A percentile compares a stretch with the other conserved stretches of the same genome.
These are phyloP conservation scores for Phragmites australis DNA, from an alignment of 176 grass and related monocot species.

Conservation along the genomic window DNA sequence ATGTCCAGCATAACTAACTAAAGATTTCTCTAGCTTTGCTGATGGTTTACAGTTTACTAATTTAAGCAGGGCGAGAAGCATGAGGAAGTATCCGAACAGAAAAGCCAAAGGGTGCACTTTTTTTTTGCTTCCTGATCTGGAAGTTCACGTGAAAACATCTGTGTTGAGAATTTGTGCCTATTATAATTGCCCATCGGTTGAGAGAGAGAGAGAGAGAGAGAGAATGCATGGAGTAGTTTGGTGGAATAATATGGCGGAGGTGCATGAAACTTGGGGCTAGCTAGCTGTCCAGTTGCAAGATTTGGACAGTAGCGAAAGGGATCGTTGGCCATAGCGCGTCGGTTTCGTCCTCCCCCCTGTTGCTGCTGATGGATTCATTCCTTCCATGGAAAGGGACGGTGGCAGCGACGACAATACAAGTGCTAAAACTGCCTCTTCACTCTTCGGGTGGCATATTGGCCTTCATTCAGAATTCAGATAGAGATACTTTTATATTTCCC, in stretches of 20 bases:
- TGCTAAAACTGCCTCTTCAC: no score
- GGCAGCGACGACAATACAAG: slow-evolving; percentile 29
- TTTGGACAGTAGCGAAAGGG: slow-evolving; percentile 31
- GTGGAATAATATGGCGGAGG: neutral
- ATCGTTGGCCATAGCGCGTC: neutral
- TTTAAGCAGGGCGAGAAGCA: neutral
- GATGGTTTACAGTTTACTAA: neutral
- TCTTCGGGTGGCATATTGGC: no score
- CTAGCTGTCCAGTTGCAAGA: slow-evolving; percentile 23
- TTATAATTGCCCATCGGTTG: neutral
- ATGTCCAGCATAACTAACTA: neutral
- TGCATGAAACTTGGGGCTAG: slow-evolving; percentile 22
- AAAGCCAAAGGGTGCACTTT: neutral
- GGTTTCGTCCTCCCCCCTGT: neutral
- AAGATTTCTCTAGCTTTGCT: neutral
- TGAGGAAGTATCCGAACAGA: neutral
- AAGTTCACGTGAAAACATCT: slow-evolving; percentile 18
- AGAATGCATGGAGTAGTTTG: no score
- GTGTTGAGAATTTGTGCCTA: neutral
- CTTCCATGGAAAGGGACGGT: neutral
- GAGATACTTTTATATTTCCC: no score
- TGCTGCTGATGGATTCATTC: slow-evolving; percentile 14
- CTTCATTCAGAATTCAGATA: neutral
- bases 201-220: neutral
- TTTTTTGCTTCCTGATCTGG: no score